Evolutionary conservation across 768 basidiomycete species (phyloP), one percentile per base, ranked within the genome.

Genomic region (Ephemerocybe angulata): DNA sequence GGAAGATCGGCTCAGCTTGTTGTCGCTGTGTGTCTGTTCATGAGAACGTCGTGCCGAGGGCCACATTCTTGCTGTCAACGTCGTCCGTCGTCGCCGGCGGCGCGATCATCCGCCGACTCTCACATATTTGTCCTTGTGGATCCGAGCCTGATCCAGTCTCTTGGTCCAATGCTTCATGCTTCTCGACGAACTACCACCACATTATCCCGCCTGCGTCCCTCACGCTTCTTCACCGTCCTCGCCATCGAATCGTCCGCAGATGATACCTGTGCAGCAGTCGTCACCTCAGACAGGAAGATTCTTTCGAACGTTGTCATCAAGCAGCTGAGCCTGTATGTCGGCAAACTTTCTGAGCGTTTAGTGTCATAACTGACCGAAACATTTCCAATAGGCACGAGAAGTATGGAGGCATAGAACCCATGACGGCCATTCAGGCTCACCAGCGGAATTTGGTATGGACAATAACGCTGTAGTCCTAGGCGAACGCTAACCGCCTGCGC

Each of bases 191-290:
- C 38, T 33, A 15, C 33, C 40, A 21, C 24, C 37, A n/a, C n/a
- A n/a, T n/a, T n/a, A n/a, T 30, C 52, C 2, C 25, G 29, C 15
- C 24, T 56, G 28, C 40, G 44, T 52, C 13, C 42, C 38, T 27
- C 47, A 29, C 33, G 30, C 31, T 37, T 47, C 21, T 50, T 55
- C 35, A 30, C 54, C 1, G 84, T 90, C 13, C 78, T 91, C 7
- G 88, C 83, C 7, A 63, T 96, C 33, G 94, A 97, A 69, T 86
- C 87, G 1, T 94, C 92, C 12, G 93, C 93, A 13, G 96, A 99
- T 68, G 97, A 98, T 65, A 90, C 93, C 1, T 96, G 93, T 62
- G 92, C 87, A 15, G 88, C 95, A 0, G 77, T 98, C 48, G 88
- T 99, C 31, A 80, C 82, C 19, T 88, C 87, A 1, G 73, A 80